phyloP scores from a whole-genome alignment of 305 asterid genomes.

The Fraxinus paxiana region DNA sequence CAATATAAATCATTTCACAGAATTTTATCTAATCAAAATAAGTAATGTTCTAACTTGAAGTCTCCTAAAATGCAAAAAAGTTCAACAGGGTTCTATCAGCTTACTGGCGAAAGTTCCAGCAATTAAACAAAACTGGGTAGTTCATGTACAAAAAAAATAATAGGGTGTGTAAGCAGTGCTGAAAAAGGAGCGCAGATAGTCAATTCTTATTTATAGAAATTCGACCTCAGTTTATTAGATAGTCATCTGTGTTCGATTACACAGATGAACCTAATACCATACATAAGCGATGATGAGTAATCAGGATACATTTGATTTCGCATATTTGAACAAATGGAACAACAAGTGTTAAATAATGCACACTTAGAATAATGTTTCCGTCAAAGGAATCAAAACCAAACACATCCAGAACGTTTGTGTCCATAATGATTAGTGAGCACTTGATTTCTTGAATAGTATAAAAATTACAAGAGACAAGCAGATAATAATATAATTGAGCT shows the following conservation, averaged over 20 bases:
- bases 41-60: neutral
- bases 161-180: neutral
- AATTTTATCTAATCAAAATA: neutral
- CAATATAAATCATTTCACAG: neutral
- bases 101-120: neutral
- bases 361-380: neutral
- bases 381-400: neutral
- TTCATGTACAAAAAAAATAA: neutral
- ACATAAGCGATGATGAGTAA: neutral
- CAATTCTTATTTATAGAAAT: neutral
- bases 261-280: neutral
- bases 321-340: neutral
- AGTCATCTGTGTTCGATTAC: neutral
- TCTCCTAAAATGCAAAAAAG: neutral
- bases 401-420: neutral
- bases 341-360: neutral
- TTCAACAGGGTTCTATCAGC: neutral
- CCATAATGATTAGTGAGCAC: neutral
- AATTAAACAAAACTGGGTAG: neutral
- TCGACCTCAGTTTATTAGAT: neutral
- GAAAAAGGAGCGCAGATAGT: neutral
- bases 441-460: neutral
- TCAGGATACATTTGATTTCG: neutral
- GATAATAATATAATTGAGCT: neutral
- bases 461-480: conserved; percentile 2